Evolutionary conservation across 2,329 filamentous ascomycete species (phyloP).

Genomic region (Colletotrichum truncatum): DNA sequence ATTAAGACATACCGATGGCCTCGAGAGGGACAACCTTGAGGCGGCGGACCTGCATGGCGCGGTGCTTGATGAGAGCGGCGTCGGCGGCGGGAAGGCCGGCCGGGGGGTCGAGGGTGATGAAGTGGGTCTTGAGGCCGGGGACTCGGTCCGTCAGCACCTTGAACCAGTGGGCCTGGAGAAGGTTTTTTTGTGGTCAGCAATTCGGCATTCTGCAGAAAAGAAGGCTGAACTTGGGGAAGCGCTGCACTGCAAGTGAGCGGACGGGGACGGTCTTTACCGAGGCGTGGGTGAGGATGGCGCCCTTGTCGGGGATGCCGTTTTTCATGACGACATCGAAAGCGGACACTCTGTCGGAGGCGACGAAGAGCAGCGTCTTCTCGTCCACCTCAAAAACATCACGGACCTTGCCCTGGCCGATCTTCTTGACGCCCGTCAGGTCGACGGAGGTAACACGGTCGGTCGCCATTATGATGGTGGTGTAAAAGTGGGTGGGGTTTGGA

Average conservation of each 20-base stretch:
- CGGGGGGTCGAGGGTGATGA: slow-evolving; percentile 56
- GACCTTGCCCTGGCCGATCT: slow-evolving; percentile 68
- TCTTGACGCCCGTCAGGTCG: slow-evolving; percentile 30
- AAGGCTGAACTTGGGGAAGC: background rate
- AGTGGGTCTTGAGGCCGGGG: slow-evolving; percentile 61
- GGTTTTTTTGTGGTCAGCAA: background rate
- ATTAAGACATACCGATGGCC: slow-evolving; percentile 61
- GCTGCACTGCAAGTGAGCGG: too few relatives aligned
- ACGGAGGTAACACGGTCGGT: slow-evolving; percentile 25
- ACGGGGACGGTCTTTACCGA: too few relatives aligned
- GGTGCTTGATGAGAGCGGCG: slow-evolving; percentile 63
- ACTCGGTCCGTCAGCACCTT: slow-evolving; percentile 53
- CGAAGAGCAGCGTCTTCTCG: slow-evolving; percentile 78
- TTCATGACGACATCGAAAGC: slow-evolving; percentile 93
- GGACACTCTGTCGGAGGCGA: slow-evolving; percentile 89
- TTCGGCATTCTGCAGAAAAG: background rate
- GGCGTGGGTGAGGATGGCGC: slow-evolving; percentile 56
- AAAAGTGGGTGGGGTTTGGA: background rate
- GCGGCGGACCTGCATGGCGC: slow-evolving; percentile 81
- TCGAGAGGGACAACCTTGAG: slow-evolving; percentile 82
- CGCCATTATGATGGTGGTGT: slow-evolving; percentile 13
- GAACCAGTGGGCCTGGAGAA: slow-evolving; percentile 60
- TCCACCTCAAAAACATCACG: slow-evolving; percentile 82
- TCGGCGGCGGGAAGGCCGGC: slow-evolving; percentile 49
- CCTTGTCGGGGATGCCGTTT: slow-evolving; percentile 70